phyloP scores from a whole-genome alignment of 2,329 filamentous ascomycete genomes.

The Hypoxylon rubiginosum region DNA sequence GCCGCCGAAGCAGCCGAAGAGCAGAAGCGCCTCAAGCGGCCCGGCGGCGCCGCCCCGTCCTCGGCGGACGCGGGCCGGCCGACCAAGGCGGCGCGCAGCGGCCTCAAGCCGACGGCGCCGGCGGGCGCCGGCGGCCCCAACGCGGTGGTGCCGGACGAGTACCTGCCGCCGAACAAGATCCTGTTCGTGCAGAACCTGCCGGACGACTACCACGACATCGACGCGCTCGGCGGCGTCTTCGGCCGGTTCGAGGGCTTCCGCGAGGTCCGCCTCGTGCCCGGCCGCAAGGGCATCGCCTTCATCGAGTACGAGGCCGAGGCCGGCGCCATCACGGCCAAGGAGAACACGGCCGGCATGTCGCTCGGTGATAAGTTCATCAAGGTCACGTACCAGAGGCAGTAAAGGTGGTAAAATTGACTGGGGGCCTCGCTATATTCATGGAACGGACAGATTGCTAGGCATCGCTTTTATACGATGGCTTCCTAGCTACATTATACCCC shows the following conservation, averaged over 20 bases:
- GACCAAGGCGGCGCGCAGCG: slow-evolving; percentile 73
- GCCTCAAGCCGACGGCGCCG: slow-evolving; percentile 81
- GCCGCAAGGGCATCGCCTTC: slow-evolving; percentile 90
- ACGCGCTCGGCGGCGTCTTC: slow-evolving; percentile 84
- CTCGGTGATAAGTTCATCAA: slow-evolving; percentile 86
- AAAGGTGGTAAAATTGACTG: slow-evolving; percentile 39
- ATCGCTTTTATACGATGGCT: slow-evolving; percentile 20
- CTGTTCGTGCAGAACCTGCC: slow-evolving; percentile 94
- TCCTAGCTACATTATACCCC: slow-evolving; percentile 26
- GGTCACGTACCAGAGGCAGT: slow-evolving; percentile 96
- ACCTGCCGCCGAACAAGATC: slow-evolving; percentile 96
- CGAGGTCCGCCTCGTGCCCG: slow-evolving; percentile 90
- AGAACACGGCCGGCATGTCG: slow-evolving; percentile 88
- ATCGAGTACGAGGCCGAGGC: slow-evolving; percentile 95
- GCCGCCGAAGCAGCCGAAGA: slow-evolving; percentile 84
- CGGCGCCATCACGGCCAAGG: slow-evolving; percentile 92
- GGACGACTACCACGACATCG: slow-evolving; percentile 85
- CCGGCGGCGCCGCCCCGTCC: slow-evolving; percentile 56
- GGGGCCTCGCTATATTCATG: no score
- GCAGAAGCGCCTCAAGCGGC: slow-evolving; percentile 80
- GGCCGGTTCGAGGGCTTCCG: slow-evolving; percentile 92
- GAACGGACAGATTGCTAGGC: not conserved
- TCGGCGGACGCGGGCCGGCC: slow-evolving; percentile 68
- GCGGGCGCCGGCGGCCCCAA: slow-evolving; percentile 68
- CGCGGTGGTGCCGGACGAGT: slow-evolving; percentile 93